phyloP scores from a whole-genome alignment of 2,329 filamentous ascomycete genomes.

The Thelonectria rubi region DNA sequence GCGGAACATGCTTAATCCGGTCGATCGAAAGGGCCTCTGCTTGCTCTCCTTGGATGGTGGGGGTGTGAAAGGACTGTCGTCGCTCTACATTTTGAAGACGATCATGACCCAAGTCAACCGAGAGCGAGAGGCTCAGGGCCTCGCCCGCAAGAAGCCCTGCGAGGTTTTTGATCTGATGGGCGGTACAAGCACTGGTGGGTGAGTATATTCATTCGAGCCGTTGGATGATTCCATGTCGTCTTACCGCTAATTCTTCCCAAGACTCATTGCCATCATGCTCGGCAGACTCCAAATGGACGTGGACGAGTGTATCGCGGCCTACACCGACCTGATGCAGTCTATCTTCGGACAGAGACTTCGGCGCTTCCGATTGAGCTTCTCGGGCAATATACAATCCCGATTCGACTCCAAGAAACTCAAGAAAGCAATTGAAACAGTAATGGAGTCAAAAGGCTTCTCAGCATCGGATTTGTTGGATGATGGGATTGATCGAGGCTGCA shows the following conservation, averaged over 20 bases:
- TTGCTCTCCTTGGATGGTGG: slow-evolving; percentile 13
- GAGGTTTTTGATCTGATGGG: slow-evolving; percentile 17
- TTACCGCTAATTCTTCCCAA: neutral
- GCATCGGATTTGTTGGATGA: neutral
- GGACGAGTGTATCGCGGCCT: neutral
- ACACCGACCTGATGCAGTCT: neutral
- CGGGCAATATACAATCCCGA: neutral
- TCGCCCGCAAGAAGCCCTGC: neutral
- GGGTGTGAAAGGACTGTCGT: slow-evolving; percentile 6
- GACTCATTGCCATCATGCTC: slow-evolving; percentile 17
- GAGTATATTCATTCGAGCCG: neutral
- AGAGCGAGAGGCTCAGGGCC: neutral
- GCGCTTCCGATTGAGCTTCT: neutral
- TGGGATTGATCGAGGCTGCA: neutral
- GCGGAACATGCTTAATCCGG: neutral
- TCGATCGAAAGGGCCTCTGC: neutral
- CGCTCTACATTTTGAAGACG: neutral
- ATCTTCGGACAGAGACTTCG: neutral
- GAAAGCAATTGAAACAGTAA: neutral
- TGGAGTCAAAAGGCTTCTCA: neutral
- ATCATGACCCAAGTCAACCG: neutral
- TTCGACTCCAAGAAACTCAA: slow-evolving; percentile 1
- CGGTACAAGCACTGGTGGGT: slow-evolving; percentile 17
- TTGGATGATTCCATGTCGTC: too few relatives aligned
- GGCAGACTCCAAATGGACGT: slow-evolving; percentile 1